These are phyloP conservation scores for Stephanodiscus minutulus DNA, from an alignment of 108 stramenopile species.

Conservation along the genomic window DNA sequence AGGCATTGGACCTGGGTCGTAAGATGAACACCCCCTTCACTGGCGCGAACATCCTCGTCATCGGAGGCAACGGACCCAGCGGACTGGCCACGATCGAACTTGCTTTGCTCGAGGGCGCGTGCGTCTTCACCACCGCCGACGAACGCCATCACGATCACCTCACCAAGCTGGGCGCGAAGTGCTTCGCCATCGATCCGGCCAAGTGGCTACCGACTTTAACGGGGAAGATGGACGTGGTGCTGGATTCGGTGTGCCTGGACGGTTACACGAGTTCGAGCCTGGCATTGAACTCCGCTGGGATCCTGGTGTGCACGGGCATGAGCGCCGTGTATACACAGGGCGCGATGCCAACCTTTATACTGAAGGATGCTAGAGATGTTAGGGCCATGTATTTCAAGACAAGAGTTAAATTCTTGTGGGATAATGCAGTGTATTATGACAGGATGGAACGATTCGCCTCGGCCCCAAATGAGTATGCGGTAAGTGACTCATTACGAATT, in stretches of 20 bases:
- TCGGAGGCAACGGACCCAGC: constrained; percentile 59
- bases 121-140: constrained; percentile 59
- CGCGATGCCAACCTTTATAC: constrained; percentile 40
- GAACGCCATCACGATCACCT: constrained; percentile 54
- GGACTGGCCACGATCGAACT: constrained; percentile 71
- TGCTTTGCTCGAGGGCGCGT: constrained; percentile 57
- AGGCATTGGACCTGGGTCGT: constrained; percentile 49
- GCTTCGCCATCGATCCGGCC: constrained; percentile 55
- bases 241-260: constrained; percentile 66
- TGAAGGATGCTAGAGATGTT: constrained; percentile 45
- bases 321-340: constrained; percentile 51
- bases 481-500: constrained; percentile 4
- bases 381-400: constrained; percentile 39
- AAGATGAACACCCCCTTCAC: constrained; percentile 40
- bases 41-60: constrained; percentile 64
- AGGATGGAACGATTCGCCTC: constrained; percentile 49
- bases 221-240: constrained; percentile 70
- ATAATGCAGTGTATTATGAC: constrained; percentile 51
- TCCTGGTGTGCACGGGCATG: constrained; percentile 59
- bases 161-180: constrained; percentile 49
- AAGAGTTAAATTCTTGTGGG: constrained; percentile 51
- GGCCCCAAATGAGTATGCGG: constrained; percentile 46
- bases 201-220: constrained; percentile 56
- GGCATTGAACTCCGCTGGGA: constrained; percentile 49
- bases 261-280: constrained; percentile 32